These are phyloP conservation scores for Asterionellopsis glacialis DNA, from an alignment of 108 stramenopile genomes.

Conservation along the genomic window DNA sequence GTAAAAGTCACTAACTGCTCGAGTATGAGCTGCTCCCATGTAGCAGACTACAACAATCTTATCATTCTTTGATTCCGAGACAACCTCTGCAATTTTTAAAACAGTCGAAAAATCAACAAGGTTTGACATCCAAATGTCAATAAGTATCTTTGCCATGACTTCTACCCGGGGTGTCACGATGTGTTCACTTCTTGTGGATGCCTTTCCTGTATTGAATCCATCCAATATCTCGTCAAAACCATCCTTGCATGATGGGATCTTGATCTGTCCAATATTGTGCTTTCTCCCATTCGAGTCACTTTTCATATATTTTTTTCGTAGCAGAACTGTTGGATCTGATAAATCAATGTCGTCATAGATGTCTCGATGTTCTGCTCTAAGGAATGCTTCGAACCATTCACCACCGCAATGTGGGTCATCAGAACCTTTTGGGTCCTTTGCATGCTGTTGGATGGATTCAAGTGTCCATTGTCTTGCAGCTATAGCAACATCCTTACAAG, in stretches of 20 bases:
- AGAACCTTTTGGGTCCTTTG: conserved; percentile 23
- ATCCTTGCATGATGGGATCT: conserved; percentile 16
- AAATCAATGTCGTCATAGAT: conserved; percentile 39
- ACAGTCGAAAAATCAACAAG: conserved; percentile 26
- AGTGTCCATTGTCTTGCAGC: conserved; percentile 20
- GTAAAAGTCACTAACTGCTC: conserved; percentile 22
- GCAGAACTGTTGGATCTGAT: conserved; percentile 23
- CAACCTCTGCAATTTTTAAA: conserved; percentile 32
- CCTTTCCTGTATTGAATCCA: conserved; percentile 15
- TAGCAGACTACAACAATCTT: conserved; percentile 31
- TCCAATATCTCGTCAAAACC: conserved; percentile 4
- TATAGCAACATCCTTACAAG: conserved; percentile 18
- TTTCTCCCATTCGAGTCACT: conserved; percentile 18
- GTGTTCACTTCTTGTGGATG: neutral
- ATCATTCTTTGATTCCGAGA: conserved; percentile 9
- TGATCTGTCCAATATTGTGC: conserved; percentile 38
- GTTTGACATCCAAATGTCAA: conserved; percentile 35
- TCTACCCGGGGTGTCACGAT: conserved; percentile 19
- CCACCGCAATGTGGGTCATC: conserved; percentile 36
- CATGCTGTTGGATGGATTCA: conserved; percentile 15
- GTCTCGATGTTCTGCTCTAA: conserved; percentile 30
- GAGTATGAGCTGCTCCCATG: conserved; percentile 30
- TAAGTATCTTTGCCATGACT: conserved; percentile 36
- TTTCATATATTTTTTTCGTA: conserved; percentile 19
- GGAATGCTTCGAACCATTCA: conserved; percentile 40